These are phyloP conservation scores for Lactuca saligna DNA, from an alignment of 129 eudicot species.

Conservation along the genomic window DNA sequence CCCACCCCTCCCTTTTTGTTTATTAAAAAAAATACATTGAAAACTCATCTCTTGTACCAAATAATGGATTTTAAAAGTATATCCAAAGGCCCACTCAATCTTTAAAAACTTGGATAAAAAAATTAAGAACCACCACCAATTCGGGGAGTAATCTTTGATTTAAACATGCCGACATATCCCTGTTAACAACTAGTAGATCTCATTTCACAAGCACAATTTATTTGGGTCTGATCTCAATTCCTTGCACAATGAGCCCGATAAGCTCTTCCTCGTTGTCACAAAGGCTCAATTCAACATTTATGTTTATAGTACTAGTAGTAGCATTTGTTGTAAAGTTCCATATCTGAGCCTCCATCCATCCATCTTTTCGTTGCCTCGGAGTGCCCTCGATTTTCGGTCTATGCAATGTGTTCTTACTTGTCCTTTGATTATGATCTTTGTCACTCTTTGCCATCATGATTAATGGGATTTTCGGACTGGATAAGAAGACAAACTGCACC, in stretches of 20 bases:
- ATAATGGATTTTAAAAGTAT: too few relatives aligned
- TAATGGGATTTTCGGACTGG: conserved; percentile 8
- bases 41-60: too few relatives aligned
- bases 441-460: background rate
- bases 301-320: background rate
- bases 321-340: conserved; percentile 12
- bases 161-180: too few relatives aligned
- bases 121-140: too few relatives aligned
- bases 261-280: background rate
- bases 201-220: conserved; percentile 5
- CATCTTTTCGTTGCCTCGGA: conserved; percentile 18
- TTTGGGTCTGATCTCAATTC: conserved; percentile 21
- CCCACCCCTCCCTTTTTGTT: too few relatives aligned
- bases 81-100: too few relatives aligned
- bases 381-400: conserved; percentile 15
- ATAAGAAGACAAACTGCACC: background rate
- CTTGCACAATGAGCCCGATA: conserved; percentile 17
- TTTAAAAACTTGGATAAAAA: too few relatives aligned
- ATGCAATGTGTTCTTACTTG: background rate
- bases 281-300: background rate
- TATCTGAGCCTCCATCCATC: conserved; percentile 28
- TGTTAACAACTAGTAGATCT: background rate
- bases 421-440: background rate
- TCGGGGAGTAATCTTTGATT: too few relatives aligned
- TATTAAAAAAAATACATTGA: too few relatives aligned